These are phyloP conservation scores for Cocos nucifera DNA, from an alignment of 176 grass and related monocot genomes.

Conservation along the genomic window DNA sequence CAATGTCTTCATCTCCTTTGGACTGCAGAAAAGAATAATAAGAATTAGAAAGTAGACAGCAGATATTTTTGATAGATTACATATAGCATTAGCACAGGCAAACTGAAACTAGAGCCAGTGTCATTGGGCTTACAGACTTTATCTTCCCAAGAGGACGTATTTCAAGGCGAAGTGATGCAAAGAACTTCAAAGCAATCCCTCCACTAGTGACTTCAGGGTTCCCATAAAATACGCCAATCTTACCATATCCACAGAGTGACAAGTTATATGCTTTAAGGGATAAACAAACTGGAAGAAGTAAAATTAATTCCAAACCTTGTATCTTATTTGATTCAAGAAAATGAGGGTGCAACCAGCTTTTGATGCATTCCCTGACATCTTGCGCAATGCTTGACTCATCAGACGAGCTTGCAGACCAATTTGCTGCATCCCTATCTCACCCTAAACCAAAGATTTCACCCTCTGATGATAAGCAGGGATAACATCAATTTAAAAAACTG, in stretches of 20 bases:
- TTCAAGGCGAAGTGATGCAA: slow-evolving; percentile 95
- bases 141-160: slow-evolving; percentile 90
- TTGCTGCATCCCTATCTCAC: slow-evolving; percentile 98
- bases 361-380: slow-evolving; percentile 98
- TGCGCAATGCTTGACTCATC: slow-evolving; percentile 99
- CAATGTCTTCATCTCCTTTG: slow-evolving; percentile 96
- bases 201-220: slow-evolving; percentile 99
- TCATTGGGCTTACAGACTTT: slow-evolving; percentile 73
- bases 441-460: slow-evolving; percentile 32
- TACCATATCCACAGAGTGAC: slow-evolving; percentile 10
- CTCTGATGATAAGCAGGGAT: neutral
- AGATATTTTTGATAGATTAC: no score
- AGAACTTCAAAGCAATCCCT: slow-evolving; percentile 97
- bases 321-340: slow-evolving; percentile 99
- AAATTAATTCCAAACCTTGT: slow-evolving; percentile 53
- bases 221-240: slow-evolving; percentile 99
- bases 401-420: slow-evolving; percentile 96
- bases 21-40: slow-evolving; percentile 28
- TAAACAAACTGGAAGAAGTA: neutral
- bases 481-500: neutral
- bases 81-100: neutral
- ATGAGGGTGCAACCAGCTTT: slow-evolving; percentile 99
- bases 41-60: neutral
- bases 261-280: neutral
- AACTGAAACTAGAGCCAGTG: slow-evolving; percentile 1